Evolutionary conservation across 306 rosid species (phyloP), one percentile per base, ranked within the genome.

Genomic region (Medicago arabica): DNA sequence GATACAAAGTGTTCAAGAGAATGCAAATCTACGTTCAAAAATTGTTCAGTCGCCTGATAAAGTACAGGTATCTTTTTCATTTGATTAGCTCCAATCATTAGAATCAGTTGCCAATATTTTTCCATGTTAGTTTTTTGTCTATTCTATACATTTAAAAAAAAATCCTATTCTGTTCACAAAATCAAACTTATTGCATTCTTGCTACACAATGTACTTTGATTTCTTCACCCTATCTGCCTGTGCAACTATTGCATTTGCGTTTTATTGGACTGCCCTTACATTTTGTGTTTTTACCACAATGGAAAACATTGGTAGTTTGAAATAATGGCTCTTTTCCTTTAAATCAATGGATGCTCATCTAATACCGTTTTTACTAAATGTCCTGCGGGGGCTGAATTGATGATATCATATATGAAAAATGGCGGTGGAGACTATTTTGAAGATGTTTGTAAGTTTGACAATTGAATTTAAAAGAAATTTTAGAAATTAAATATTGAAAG

Each of bases 1-100:
- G 34, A 83, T 92, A 64, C 89, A 90, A 87, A 84, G 76, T 85
- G 96, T 80, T 64, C 93, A 86, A 80, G 97, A 94, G 71, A 94
- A 82, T 85, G 93, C 87, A 73, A 92, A 85, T 75, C 82, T 92
- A 72, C 95, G 90, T 17, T 90, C 97, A 9, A 90, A 81, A 83
- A 77, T 94, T 63, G 93, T 85, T 40, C 97, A 94, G 25, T 94
- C 98, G 10, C 98, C 97, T 34, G 95, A 94, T 85, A 94, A 90
- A 83, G 77, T 94, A 78, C 93, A 91, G 96, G 97, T 93, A 84
- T 71, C 36, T 4, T 50, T 53, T 61, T 55, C 19, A 47, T 51
- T 66, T 43, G 51, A 25, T 72, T 65, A 38, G 36, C 16, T 5
- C 14, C 44, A 6, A 12, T 55, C n/a, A 39, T 77, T 63, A 18